Percentiles rank a stretch among this genome's conserved stretches.
Evolutionary conservation across 169 alveolate genomes (phyloP).

Genomic region (Plasmodium chabaudi): DNA sequence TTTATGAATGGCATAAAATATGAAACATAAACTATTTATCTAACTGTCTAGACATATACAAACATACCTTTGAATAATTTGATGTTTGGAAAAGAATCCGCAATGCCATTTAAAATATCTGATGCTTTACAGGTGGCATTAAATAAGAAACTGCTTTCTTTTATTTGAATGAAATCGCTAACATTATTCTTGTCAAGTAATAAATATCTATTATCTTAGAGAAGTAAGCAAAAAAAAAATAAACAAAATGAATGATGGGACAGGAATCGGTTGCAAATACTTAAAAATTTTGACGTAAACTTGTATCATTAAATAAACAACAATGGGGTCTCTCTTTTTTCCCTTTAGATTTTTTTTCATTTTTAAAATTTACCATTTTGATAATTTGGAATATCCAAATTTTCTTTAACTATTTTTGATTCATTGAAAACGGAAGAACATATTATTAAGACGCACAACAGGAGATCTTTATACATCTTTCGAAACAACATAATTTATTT

Average conservation of each 20-base stretch:
- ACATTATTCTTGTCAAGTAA: slow-evolving; percentile 29
- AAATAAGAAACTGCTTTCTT: slow-evolving; percentile 32
- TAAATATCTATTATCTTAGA: slow-evolving; percentile 31
- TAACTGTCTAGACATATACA: not conserved
- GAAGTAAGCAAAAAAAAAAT: slow-evolving; percentile 3
- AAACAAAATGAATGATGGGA: not conserved
- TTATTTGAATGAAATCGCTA: slow-evolving; percentile 38
- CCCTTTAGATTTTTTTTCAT: not conserved
- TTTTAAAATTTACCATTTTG: slow-evolving; percentile 27
- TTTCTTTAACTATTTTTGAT: slow-evolving; percentile 36
- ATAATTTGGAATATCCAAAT: slow-evolving; percentile 26
- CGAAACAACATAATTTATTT: not conserved
- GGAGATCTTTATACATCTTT: slow-evolving; percentile 34
- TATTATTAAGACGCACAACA: slow-evolving; percentile 8
- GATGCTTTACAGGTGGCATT: slow-evolving; percentile 37
- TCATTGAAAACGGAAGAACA: slow-evolving; percentile 24
- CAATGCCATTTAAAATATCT: slow-evolving; percentile 6
- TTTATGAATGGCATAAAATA: not conserved
- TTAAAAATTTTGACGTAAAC: not conserved
- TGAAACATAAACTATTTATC: not conserved
- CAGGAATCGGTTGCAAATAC: not conserved
- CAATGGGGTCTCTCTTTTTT: not conserved
- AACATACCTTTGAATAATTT: slow-evolving; percentile 19
- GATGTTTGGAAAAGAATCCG: slow-evolving; percentile 9
- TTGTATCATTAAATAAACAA: not conserved